These are phyloP conservation scores for Cyclotella cryptica DNA, from an alignment of 108 stramenopile genomes.

Conservation along the genomic window DNA sequence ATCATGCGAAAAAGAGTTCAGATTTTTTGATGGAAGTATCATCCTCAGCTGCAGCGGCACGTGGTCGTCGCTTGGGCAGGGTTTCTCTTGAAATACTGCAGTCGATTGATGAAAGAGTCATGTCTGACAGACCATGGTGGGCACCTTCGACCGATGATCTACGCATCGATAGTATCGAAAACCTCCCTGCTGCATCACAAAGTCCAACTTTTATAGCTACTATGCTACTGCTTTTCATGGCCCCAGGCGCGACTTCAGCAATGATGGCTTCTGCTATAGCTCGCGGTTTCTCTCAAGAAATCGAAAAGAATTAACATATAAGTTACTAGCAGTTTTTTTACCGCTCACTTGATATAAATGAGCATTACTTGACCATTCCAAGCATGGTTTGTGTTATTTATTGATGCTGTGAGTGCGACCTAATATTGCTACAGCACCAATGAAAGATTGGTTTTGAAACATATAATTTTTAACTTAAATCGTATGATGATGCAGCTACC, in stretches of 20 bases:
- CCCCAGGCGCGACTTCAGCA: not conserved
- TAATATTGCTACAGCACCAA: too few species aligned
- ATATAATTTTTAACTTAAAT: too few species aligned
- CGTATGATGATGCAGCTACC: too few species aligned
- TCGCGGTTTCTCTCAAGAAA: too few species aligned
- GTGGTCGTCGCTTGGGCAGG: not conserved
- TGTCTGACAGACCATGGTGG: constrained; percentile 15
- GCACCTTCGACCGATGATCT: not conserved
- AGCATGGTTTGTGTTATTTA: too few species aligned
- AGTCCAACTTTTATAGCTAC: not conserved
- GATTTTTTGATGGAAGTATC: constrained; percentile 45
- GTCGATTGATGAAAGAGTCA: not conserved
- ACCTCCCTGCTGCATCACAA: not conserved
- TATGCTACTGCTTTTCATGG: not conserved
- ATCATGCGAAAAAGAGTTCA: constrained; percentile 27
- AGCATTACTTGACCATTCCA: too few species aligned
- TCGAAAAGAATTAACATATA: too few species aligned
- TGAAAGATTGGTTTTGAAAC: too few species aligned
- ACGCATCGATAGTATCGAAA: not conserved
- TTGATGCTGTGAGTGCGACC: too few species aligned
- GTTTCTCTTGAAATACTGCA: not conserved
- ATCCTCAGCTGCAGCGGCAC: not conserved
- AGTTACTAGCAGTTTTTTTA: too few species aligned
- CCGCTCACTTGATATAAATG: too few species aligned
- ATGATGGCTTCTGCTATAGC: not conserved